A percentile compares a stretch with the other conserved stretches of the same genome.
phyloP scores from a whole-genome alignment of 2,329 filamentous ascomycete genomes.

The Alternaria solani region DNA sequence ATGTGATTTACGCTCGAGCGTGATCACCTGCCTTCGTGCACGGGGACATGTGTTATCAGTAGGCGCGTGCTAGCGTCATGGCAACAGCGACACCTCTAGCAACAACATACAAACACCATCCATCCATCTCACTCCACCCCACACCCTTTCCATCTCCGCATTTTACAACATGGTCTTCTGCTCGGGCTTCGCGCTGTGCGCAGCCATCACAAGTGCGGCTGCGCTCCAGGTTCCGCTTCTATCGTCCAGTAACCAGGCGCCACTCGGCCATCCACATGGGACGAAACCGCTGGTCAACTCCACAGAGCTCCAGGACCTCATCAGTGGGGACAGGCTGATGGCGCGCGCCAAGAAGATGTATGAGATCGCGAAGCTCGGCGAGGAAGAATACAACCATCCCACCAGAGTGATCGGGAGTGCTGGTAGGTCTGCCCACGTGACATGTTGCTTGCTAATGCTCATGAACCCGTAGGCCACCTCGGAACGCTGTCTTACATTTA shows the following conservation, averaged over 20 bases:
- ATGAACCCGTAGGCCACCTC: constrained; percentile 37
- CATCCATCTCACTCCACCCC: constrained; percentile 18
- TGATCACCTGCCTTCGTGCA: constrained; percentile 14
- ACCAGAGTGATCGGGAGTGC: constrained; percentile 50
- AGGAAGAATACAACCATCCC: constrained; percentile 54
- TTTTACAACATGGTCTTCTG: constrained; percentile 37
- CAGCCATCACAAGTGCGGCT: constrained; percentile 34
- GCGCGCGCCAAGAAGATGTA: constrained; percentile 49
- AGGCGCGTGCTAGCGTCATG: constrained; percentile 35
- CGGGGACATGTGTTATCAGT: constrained; percentile 37
- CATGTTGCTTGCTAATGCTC: constrained; percentile 8
- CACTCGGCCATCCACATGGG: constrained; percentile 31
- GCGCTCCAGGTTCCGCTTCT: constrained; percentile 45
- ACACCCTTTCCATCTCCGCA: constrained; percentile 12
- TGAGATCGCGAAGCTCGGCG: constrained; percentile 54
- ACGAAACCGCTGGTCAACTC: constrained; percentile 46
- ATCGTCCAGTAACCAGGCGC: constrained; percentile 32
- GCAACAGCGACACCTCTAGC: constrained; percentile 28
- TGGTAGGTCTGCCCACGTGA: constrained; percentile 37
- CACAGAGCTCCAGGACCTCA: constrained; percentile 45
- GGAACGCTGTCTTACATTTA: constrained; percentile 52
- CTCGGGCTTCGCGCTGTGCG: constrained; percentile 39
- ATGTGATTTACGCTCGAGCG: constrained; percentile 1
- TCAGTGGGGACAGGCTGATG: constrained; percentile 46
- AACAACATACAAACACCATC: constrained; percentile 26